Percentiles rank a stretch among this genome's conserved stretches.
Evolutionary conservation across 148 eudicot genomes (phyloP).

Genomic region (Fagopyrum tataricum): DNA sequence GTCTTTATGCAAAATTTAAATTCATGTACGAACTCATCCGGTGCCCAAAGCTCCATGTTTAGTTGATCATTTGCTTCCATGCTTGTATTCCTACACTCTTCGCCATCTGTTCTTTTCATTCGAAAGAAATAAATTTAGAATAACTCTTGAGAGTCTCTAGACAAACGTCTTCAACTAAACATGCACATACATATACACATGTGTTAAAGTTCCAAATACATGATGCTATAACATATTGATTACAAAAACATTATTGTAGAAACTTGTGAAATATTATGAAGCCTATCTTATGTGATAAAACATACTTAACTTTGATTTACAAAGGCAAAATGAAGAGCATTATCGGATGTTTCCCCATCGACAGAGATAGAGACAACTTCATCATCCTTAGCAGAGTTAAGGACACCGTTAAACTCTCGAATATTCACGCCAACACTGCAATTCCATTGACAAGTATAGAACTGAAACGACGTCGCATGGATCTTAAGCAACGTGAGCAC

Average conservation of each 20-base stretch:
- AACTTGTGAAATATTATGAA: too few species aligned
- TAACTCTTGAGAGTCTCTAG: neutral
- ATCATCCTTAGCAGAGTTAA: conserved; percentile 25
- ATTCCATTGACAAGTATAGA: conserved; percentile 15
- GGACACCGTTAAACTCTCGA: conserved; percentile 17
- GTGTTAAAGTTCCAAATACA: neutral
- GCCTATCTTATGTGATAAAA: too few species aligned
- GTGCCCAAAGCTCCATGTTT: conserved; percentile 18
- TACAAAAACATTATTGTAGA: too few species aligned
- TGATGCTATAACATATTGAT: too few species aligned
- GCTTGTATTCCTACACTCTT: conserved; percentile 15
- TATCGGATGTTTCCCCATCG: conserved; percentile 11
- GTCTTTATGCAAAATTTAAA: conserved; percentile 25
- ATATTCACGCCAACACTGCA: conserved; percentile 19
- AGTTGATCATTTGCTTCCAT: conserved; percentile 16
- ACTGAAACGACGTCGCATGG: conserved; percentile 18
- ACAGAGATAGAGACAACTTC: conserved; percentile 14
- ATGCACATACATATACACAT: too few species aligned
- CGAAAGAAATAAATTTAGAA: neutral
- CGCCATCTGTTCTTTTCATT: conserved; percentile 15
- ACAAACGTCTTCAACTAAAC: neutral
- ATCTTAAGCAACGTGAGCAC: conserved; percentile 17
- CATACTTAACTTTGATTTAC: conserved; percentile 23
- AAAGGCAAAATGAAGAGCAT: conserved; percentile 20
- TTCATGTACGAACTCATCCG: conserved; percentile 24